phyloP scores from a whole-genome alignment of 2,329 filamentous ascomycete genomes.

The Thelonectria discophora region DNA sequence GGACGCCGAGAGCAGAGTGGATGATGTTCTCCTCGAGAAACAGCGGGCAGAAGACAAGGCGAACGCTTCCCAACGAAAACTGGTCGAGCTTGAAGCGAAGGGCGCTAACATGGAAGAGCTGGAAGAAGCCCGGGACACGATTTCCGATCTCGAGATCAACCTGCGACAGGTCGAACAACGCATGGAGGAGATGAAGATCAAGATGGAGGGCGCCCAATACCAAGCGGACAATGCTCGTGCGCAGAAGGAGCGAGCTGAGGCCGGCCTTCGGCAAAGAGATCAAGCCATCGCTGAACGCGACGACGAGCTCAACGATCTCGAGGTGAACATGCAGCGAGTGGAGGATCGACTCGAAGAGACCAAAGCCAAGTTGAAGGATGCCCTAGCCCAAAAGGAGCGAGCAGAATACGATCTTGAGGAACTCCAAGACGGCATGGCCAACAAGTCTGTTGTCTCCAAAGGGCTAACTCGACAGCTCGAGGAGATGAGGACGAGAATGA shows the following conservation, averaged over 20 bases:
- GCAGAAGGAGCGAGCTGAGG: constrained; percentile 54
- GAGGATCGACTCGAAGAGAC: constrained; percentile 64
- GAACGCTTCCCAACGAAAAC: too few relatives aligned
- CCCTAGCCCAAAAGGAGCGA: constrained; percentile 38
- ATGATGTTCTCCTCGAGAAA: constrained; percentile 63
- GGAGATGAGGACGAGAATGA: constrained; percentile 65
- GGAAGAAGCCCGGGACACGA: constrained; percentile 65
- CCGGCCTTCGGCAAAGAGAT: constrained; percentile 79
- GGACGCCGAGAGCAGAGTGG: constrained; percentile 56
- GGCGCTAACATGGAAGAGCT: constrained; percentile 61
- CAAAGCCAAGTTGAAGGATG: constrained; percentile 45
- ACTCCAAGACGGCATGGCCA: constrained; percentile 78
- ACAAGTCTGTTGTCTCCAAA: constrained; percentile 72
- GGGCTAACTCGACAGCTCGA: not conserved
- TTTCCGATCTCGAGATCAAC: constrained; percentile 65
- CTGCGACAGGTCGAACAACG: constrained; percentile 64
- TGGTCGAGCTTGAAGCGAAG: constrained; percentile 65
- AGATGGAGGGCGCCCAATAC: not conserved
- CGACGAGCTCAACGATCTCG: constrained; percentile 74
- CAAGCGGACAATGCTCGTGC: not conserved
- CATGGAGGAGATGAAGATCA: constrained; percentile 60
- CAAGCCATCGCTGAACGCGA: constrained; percentile 76
- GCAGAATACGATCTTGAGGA: constrained; percentile 69
- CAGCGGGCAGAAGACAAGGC: constrained; percentile 64
- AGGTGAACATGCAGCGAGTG: constrained; percentile 62